phyloP scores from a whole-genome alignment of 202 grass and related monocot genomes.

The Panicum virgatum region DNA sequence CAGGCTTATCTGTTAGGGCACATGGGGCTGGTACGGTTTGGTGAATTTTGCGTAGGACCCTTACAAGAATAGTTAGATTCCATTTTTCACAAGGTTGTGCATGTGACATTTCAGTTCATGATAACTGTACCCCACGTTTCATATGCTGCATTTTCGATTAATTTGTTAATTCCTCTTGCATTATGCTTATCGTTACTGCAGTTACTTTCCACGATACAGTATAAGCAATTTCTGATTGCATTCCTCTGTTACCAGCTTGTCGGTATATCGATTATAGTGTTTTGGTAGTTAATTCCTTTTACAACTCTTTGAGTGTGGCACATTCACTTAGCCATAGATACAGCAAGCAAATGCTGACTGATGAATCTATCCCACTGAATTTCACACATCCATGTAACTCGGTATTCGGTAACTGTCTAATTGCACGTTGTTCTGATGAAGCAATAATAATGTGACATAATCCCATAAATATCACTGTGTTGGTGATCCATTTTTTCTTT shows the following conservation, averaged over 20 bases:
- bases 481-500: not conserved
- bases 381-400: not conserved
- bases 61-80: not conserved
- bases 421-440: not conserved
- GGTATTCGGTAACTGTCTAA: not conserved
- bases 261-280: not conserved
- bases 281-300: not conserved
- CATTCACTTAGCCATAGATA: not conserved
- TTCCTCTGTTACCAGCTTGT: not conserved
- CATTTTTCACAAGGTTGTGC: not conserved
- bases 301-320: not conserved
- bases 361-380: not conserved
- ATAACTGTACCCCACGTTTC: not conserved
- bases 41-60: not conserved
- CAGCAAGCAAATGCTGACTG: not conserved
- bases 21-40: not conserved
- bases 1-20: not conserved
- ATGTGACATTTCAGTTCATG: not conserved
- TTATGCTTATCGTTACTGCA: not conserved
- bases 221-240: not conserved
- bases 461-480: not conserved
- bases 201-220: not conserved
- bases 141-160: slow-evolving; percentile 11
- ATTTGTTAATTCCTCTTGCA: not conserved
- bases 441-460: not conserved